Percentiles rank a stretch among this genome's conserved stretches.
Conservation (phyloP, 1,284 basidiomycete genomes). For the Earliella scabrosa region DNA sequence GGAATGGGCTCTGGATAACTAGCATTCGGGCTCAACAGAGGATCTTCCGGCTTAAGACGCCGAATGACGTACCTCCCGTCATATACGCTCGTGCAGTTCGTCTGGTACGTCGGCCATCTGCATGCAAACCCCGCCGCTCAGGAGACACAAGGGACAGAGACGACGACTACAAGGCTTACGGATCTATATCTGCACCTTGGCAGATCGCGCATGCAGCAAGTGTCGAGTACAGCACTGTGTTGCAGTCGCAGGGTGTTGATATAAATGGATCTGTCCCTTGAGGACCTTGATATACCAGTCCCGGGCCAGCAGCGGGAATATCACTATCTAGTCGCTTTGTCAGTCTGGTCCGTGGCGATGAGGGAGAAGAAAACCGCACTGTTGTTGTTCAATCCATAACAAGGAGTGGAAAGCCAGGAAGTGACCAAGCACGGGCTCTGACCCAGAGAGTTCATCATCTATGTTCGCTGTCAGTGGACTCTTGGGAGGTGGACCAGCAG, state of each 20-base stretch:
- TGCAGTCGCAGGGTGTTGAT: slow-evolving; percentile 1
- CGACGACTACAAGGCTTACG: not conserved
- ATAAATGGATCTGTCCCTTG: not conserved
- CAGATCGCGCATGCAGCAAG: slow-evolving; percentile 4
- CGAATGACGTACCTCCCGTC: not conserved
- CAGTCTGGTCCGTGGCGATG: too few relatives aligned
- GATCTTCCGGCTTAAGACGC: too few relatives aligned
- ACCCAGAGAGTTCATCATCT: slow-evolving; percentile 7
- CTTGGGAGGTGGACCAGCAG: not conserved
- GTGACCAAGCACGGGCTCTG: slow-evolving; percentile 7
- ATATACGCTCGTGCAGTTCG: not conserved
- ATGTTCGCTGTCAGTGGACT: not conserved
- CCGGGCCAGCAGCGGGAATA: not conserved
- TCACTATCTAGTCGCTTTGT: not conserved
- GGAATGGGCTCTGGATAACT: slow-evolving; percentile 1
- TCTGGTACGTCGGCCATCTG: slow-evolving; percentile 3
- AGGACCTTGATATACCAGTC: not conserved
- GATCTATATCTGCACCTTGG: not conserved
- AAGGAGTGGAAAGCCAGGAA: slow-evolving; percentile 2
- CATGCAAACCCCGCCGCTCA: too few relatives aligned
- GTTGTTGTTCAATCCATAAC: not conserved
- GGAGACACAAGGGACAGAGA: not conserved
- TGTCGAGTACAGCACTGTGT: slow-evolving; percentile 4
- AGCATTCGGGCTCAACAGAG: too few relatives aligned
- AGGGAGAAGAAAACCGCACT: not conserved